Base-by-base conservation (phyloP, 2,329 filamentous ascomycete genomes). In the Exophiala dermatitidis region DNA sequence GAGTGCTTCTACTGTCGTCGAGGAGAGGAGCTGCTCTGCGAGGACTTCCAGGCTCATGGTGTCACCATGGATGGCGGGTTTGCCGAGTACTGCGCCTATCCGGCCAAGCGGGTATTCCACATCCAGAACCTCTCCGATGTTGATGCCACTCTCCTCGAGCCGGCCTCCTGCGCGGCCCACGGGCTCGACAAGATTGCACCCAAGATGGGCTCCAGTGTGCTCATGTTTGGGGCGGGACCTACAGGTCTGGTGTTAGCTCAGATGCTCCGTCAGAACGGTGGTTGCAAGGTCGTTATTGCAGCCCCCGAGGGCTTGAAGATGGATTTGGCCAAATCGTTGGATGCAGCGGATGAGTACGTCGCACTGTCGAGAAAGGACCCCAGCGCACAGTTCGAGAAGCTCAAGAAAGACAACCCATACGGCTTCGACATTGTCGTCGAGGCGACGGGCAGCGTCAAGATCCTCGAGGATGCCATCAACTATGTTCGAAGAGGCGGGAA, bases 381-480 rank as follows among this genome's bases (percentile, higher is more conserved):
- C 4, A 69, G 73, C 36, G 75, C 74, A 10, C 81, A 85, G 64
- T 84, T 85, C 67, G 71, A 77, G 42, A 72, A 81, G 63, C 71
- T 88, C 57, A 82, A 81, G 71, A 69, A 72, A 40, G 76, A 82
- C 43, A 82, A 88, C 68, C 83, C 84, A 0, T 82, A 87, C 63
- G 85, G 85, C 2, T 88, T 88, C 65, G 84, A 88, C 60, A 81
- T 87, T 58, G 82, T 86, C 28, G 77, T 86, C 26, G 82, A 87
- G 72, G 84, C 84, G 34, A 87, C 84, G 8, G 85, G 85, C 12
- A 84, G 78, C 48, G 74, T 80, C 43, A 82, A 81, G 68, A 83
- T 88, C 46, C 76, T 88, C 2, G 84, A 88, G 65, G 79, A 84
- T 63, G 75, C 83, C 30, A 85, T 88, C 67, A 76, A 86, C 70